Conservation (phyloP, 345 rosid species). For the Boechera retrofracta region DNA sequence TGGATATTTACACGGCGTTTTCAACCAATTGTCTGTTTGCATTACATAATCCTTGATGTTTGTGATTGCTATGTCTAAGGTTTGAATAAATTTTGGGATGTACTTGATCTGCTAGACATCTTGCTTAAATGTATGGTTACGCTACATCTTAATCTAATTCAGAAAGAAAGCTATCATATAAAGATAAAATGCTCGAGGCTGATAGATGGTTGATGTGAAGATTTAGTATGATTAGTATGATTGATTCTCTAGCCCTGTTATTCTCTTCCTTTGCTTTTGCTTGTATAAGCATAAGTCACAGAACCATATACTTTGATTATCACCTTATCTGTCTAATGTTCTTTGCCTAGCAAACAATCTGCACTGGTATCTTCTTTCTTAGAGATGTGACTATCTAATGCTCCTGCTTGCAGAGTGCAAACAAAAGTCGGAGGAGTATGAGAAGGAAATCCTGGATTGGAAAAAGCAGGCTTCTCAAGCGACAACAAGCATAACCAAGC, state of each 20-base stretch:
- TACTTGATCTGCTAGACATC: constrained; percentile 14
- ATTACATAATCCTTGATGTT: constrained; percentile 26
- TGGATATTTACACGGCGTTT: constrained; percentile 1
- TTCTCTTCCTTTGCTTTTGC: constrained; percentile 22
- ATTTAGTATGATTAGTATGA: constrained; percentile 17
- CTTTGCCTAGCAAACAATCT: constrained; percentile 31
- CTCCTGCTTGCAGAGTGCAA: constrained; percentile 69
- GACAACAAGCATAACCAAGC: constrained; percentile 77
- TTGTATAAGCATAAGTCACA: constrained; percentile 18
- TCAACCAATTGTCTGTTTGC: constrained; percentile 6
- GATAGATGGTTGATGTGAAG: constrained; percentile 14
- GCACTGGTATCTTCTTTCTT: constrained; percentile 23
- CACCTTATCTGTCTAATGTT: constrained; percentile 26
- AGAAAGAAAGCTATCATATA: constrained; percentile 16
- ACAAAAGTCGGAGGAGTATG: constrained; percentile 84
- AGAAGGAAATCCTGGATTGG: constrained; percentile 88
- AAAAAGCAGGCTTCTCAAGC: constrained; percentile 84
- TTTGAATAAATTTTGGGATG: constrained; percentile 23
- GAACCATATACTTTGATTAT: constrained; percentile 15
- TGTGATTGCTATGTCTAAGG: constrained; percentile 25
- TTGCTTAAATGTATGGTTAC: constrained; percentile 1
- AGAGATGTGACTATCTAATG: constrained; percentile 33
- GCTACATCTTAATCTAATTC: constrained; percentile 9
- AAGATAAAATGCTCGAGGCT: constrained; percentile 4
- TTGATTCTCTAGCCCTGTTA: constrained; percentile 24